A percentile compares a stretch with the other conserved stretches of the same genome.
Conservation (phyloP, 805 yeast genomes). For the Millerozyma miso region DNA sequence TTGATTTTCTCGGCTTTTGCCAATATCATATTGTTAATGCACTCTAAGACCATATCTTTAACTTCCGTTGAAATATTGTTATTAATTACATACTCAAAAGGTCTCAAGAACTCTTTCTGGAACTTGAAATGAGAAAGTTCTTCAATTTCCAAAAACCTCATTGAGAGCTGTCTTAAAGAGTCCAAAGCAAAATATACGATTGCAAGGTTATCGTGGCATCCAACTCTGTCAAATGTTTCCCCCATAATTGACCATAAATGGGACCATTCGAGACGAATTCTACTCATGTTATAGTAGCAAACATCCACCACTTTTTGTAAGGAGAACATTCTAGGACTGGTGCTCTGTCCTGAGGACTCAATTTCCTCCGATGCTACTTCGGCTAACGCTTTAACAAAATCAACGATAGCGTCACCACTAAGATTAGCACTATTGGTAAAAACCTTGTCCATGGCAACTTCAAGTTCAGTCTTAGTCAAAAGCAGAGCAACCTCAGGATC, state of each 20-base stretch:
- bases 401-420: slow-evolving; percentile 78
- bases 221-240: slow-evolving; percentile 78
- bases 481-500: slow-evolving; percentile 53
- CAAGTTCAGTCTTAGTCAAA: slow-evolving; percentile 63
- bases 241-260: slow-evolving; percentile 94
- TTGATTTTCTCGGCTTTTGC: slow-evolving; percentile 70
- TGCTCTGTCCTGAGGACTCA: slow-evolving; percentile 76
- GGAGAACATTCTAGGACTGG: slow-evolving; percentile 86
- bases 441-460: slow-evolving; percentile 79
- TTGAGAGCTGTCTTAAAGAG: slow-evolving; percentile 86
- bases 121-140: slow-evolving; percentile 94
- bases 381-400: slow-evolving; percentile 81
- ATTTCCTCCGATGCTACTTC: slow-evolving; percentile 89
- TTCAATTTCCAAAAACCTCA: slow-evolving; percentile 88
- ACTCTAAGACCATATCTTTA: slow-evolving; percentile 85
- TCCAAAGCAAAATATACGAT: slow-evolving; percentile 90
- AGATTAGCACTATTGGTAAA: slow-evolving; percentile 78
- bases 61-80: slow-evolving; percentile 67
- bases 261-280: slow-evolving; percentile 95
- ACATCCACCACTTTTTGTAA: slow-evolving; percentile 95
- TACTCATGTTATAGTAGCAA: slow-evolving; percentile 94
- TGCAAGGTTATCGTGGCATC: slow-evolving; percentile 69
- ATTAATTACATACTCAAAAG: slow-evolving; percentile 75
- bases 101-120: slow-evolving; percentile 89
- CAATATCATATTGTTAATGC: slow-evolving; percentile 78